A percentile compares a stretch with the other conserved stretches of the same genome.
Evolutionary conservation across 2,329 filamentous ascomycete genomes (phyloP).

Genomic region (Aspergillus quadrilineatus): DNA sequence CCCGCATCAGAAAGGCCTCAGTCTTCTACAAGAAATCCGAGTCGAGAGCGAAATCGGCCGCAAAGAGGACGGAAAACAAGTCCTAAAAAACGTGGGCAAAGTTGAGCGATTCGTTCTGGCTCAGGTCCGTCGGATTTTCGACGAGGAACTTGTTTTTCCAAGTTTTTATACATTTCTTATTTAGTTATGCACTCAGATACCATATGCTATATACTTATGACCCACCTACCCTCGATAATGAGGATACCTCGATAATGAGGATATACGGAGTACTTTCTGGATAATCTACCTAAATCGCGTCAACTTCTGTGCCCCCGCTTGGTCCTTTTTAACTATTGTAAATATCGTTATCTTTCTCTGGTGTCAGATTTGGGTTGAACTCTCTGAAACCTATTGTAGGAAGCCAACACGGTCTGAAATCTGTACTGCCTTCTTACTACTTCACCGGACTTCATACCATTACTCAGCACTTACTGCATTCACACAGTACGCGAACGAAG

Average conservation of each 20-base stretch:
- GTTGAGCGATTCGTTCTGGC: constrained; percentile 97
- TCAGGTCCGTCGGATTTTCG: constrained; percentile 93
- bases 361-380: too few relatives aligned
- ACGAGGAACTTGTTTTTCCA: constrained; percentile 97
- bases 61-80: constrained; percentile 86
- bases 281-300: too few relatives aligned
- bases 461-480: not conserved
- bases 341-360: too few relatives aligned
- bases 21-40: constrained; percentile 84
- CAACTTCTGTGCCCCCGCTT: too few relatives aligned
- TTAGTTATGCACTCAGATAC: not conserved
- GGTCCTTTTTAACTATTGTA: too few relatives aligned
- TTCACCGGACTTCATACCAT: too few relatives aligned
- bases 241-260: too few relatives aligned
- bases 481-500: not conserved
- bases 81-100: constrained; percentile 96
- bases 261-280: too few relatives aligned
- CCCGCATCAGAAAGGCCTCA: constrained; percentile 58
- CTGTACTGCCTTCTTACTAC: too few relatives aligned
- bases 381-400: too few relatives aligned
- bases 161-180: constrained; percentile 77
- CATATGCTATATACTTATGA: not conserved
- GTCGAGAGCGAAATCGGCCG: constrained; percentile 98
- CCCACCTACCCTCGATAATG: too few relatives aligned
- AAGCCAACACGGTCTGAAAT: too few relatives aligned